phyloP scores from a whole-genome alignment of 1,284 basidiomycete species.

The Ustilago loliicola region DNA sequence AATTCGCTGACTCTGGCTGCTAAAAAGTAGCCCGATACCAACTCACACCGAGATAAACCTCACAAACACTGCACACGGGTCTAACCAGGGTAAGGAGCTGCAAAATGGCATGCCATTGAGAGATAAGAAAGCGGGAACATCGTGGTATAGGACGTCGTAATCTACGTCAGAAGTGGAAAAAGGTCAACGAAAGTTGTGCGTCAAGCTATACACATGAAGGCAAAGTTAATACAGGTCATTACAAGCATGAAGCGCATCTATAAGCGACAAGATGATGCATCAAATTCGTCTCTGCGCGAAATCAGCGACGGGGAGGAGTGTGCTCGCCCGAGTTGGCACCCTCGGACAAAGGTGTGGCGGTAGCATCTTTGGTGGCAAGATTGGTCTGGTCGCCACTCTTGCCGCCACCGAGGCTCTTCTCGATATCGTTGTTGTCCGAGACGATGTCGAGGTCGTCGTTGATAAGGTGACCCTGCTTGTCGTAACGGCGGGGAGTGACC shows the following conservation, averaged over 20 bases:
- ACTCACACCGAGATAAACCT: background rate
- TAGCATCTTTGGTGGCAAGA: conserved; percentile 37
- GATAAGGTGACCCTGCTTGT: conserved; percentile 57
- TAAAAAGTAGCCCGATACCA: no score
- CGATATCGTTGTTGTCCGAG: conserved; percentile 36
- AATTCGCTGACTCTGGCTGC: no score
- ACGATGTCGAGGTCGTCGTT: conserved; percentile 54
- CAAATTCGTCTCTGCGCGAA: background rate
- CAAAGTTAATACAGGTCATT: background rate
- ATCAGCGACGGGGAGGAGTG: conserved; percentile 18
- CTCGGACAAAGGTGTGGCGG: conserved; percentile 38
- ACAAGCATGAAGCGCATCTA: conserved; percentile 16
- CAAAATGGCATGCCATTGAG: conserved; percentile 6
- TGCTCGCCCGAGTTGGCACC: conserved; percentile 32
- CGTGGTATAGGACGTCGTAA: conserved; percentile 38
- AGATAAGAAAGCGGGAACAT: background rate
- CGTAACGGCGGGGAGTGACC: conserved; percentile 62
- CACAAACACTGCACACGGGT: no score
- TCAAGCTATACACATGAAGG: conserved; percentile 7
- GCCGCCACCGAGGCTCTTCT: conserved; percentile 27
- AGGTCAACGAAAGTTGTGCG: background rate
- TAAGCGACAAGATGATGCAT: background rate
- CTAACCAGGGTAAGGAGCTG: background rate
- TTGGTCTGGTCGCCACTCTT: conserved; percentile 33
- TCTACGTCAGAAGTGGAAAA: conserved; percentile 11